Evolutionary conservation across 768 basidiomycete species (phyloP), one percentile per base, ranked within the genome.

Genomic region (Naematelia aurantialba): DNA sequence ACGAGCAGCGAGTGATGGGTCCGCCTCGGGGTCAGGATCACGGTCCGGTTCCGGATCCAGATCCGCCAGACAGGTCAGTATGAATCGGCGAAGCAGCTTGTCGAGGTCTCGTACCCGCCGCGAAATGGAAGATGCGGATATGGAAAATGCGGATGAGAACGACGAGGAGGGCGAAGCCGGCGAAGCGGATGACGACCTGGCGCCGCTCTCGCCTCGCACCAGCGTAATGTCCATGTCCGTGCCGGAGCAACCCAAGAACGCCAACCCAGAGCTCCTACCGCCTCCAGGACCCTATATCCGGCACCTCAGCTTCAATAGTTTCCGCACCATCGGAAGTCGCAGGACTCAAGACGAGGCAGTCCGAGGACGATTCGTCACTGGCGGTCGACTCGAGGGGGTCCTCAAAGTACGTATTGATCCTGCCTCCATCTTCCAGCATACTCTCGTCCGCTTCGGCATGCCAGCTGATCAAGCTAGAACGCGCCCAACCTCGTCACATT

Each of bases 311-410:
- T 99, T 99, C 72, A 93, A 91, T 68, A 91, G 94, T 74, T 99
- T 99, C 81, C 85, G 93, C 25, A 94, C 96, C 24, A 91, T 94
- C 56, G 94, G 94, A 0, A 92, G 97, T 85, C 84, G 91, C 50
- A 86, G 96, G 19, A 89, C 89, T 3, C 85, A 96, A 1, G 90
- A 89, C 27, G 91, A 96, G 76, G 88, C 91, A 42, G 84, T 89
- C 13, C 86, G 84, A 55, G 87, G 88, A 66, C 88, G 91, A 10
- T 99, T 94, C 69, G 93, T 99, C 34, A 99, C 94, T 0, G 87
- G 88, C 0, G 87, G 88, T 56, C 84, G 94, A 55, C 82, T 99
- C 22, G 73, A 75, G 47, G 74, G 70, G 12, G 68, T 76, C 10
- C 69, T 75, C 52, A 75, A 74, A 53, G 74, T 70, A 34, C 63